Percentiles rank a stretch among this genome's conserved stretches.
Conservation (phyloP, 345 rosid genomes). For the Eutrema heterophyllum region DNA sequence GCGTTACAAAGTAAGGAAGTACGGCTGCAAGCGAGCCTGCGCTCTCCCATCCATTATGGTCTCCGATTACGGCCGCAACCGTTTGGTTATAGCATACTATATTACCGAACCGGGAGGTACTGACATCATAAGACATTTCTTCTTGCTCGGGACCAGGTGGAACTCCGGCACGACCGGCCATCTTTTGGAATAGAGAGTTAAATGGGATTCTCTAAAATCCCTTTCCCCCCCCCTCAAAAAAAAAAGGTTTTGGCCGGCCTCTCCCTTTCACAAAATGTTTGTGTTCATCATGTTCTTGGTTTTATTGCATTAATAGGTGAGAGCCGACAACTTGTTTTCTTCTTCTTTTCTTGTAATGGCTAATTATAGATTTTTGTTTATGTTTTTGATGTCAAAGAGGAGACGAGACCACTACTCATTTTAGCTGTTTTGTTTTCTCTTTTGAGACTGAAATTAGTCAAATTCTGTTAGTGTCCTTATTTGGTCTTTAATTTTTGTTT, state of each 20-base stretch:
- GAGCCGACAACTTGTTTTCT: not conserved
- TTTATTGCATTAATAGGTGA: constrained; percentile 22
- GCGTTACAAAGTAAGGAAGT: constrained; percentile 16
- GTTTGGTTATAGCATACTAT: constrained; percentile 20
- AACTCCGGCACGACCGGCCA: not conserved
- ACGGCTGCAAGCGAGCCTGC: not conserved
- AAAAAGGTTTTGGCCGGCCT: not conserved
- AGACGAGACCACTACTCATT: not conserved
- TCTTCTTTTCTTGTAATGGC: constrained; percentile 10
- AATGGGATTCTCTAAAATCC: not conserved
- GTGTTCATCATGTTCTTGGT: not conserved
- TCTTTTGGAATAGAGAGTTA: not conserved
- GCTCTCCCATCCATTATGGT: not conserved
- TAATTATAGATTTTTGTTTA: constrained; percentile 11
- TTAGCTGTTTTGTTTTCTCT: not conserved
- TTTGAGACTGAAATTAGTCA: constrained; percentile 1
- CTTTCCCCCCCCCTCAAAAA: no score
- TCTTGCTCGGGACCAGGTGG: no score
- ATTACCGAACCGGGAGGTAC: constrained; percentile 1
- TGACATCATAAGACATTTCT: no score
- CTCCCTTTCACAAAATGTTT: not conserved
- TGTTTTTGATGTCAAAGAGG: not conserved
- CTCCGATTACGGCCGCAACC: not conserved
- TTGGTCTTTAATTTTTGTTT: not conserved
- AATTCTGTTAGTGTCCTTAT: not conserved